Conservation (phyloP, 352 stramenopile genomes). For the Pythium sp. region DNA sequence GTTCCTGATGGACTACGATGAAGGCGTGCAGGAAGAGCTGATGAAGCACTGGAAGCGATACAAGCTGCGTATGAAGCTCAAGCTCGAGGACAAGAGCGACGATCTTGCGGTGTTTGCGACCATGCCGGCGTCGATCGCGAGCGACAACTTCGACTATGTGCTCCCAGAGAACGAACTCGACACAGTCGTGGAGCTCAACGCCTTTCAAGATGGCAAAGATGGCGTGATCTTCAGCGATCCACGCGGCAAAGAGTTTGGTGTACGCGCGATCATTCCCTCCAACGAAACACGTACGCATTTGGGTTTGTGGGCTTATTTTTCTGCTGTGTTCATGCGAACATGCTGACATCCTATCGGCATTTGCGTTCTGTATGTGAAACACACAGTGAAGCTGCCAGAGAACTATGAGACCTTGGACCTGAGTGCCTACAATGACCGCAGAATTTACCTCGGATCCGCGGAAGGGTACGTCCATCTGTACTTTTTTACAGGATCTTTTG, state of each 20-base stretch:
- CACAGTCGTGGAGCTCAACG: slow-evolving; percentile 36
- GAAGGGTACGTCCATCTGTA: slow-evolving; percentile 53
- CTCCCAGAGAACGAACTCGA: slow-evolving; percentile 21
- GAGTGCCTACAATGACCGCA: slow-evolving; percentile 52
- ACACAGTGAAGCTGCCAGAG: slow-evolving; percentile 49
- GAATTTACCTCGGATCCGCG: slow-evolving; percentile 62
- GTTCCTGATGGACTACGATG: slow-evolving; percentile 75
- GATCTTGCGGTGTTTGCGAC: slow-evolving; percentile 42
- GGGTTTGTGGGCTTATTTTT: not conserved
- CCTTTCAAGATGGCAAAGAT: slow-evolving; percentile 22
- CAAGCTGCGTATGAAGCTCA: slow-evolving; percentile 84
- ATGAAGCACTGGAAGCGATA: slow-evolving; percentile 88
- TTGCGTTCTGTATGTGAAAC: not conserved
- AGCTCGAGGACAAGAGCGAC: slow-evolving; percentile 67
- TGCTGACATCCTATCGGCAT: slow-evolving; percentile 7
- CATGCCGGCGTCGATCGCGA: slow-evolving; percentile 43
- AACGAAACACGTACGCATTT: slow-evolving; percentile 23
- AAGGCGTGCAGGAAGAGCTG: slow-evolving; percentile 46
- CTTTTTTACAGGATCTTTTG: not conserved
- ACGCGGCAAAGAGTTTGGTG: slow-evolving; percentile 59
- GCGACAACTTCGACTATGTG: slow-evolving; percentile 17
- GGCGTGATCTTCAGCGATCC: slow-evolving; percentile 56
- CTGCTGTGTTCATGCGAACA: not conserved
- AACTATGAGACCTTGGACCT: slow-evolving; percentile 44
- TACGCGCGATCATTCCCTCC: slow-evolving; percentile 52